A percentile compares a stretch with the other conserved stretches of the same genome.
These are phyloP conservation scores for Geotrichum phurueaensis DNA, from an alignment of 1,139 yeast species.

Conservation along the genomic window DNA sequence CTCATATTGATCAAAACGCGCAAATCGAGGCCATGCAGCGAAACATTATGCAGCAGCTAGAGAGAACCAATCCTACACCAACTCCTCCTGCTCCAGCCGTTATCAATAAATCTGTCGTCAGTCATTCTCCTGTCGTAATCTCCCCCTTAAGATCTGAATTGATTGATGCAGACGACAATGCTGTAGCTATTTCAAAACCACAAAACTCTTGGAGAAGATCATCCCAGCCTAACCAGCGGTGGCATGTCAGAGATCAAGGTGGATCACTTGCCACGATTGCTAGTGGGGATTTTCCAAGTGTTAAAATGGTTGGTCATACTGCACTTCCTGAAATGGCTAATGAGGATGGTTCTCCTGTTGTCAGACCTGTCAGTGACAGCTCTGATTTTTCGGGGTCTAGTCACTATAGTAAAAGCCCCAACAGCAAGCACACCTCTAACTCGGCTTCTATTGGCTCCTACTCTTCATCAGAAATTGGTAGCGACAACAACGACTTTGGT, in stretches of 20 bases:
- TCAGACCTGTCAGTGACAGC: slow-evolving; percentile 8
- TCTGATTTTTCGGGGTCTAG: slow-evolving; percentile 6
- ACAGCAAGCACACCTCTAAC: slow-evolving; percentile 7
- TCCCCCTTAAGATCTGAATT: neutral
- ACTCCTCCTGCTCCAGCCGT: neutral
- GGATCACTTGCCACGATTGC: slow-evolving; percentile 79
- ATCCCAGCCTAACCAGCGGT: slow-evolving; percentile 36
- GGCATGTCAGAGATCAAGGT: slow-evolving; percentile 55
- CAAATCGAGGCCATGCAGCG: neutral
- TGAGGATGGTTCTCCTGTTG: slow-evolving; percentile 14
- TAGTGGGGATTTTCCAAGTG: slow-evolving; percentile 76
- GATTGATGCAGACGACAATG: neutral
- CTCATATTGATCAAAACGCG: slow-evolving; percentile 7
- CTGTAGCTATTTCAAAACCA: slow-evolving; percentile 24
- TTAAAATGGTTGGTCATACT: slow-evolving; percentile 52
- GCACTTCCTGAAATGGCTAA: neutral
- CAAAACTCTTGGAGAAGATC: slow-evolving; percentile 73
- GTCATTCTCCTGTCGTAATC: slow-evolving; percentile 11
- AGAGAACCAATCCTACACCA: neutral
- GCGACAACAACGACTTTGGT: slow-evolving; percentile 4
- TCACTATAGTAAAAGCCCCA: neutral
- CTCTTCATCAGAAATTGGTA: slow-evolving; percentile 16
- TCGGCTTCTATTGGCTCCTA: slow-evolving; percentile 16
- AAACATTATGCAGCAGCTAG: neutral
- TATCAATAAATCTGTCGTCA: neutral